Conservation (phyloP, 78 protist species). For the Dictyostelium capitatum region DNA sequence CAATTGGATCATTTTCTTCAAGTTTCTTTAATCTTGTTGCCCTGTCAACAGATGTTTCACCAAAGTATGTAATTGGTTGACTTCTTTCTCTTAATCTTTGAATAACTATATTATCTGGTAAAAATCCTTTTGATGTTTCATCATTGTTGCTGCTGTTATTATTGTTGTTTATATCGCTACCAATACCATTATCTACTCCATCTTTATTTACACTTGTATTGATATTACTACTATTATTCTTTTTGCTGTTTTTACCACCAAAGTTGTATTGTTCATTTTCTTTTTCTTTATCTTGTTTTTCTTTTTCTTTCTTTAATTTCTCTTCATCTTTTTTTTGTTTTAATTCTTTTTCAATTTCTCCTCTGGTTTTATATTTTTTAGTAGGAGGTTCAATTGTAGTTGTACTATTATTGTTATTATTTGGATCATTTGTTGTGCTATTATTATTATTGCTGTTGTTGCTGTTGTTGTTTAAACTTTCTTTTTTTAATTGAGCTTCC, state of each 20-base stretch:
- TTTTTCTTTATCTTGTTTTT: slow-evolving; percentile 1
- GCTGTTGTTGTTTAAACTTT: background rate
- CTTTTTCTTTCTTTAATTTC: slow-evolving; percentile 24
- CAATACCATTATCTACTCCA: background rate
- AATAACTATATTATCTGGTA: slow-evolving; percentile 52
- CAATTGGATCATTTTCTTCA: slow-evolving; percentile 82
- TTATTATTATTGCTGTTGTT: background rate
- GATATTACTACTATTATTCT: background rate
- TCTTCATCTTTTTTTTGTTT: slow-evolving; percentile 68
- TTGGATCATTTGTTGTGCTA: background rate
- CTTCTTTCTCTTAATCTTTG: slow-evolving; percentile 70
- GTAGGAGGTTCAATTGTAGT: background rate
- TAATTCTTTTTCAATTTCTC: slow-evolving; percentile 77
- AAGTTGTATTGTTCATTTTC: background rate
- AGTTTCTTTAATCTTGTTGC: slow-evolving; percentile 51
- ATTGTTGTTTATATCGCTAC: background rate
- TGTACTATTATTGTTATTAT: background rate
- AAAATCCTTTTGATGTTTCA: slow-evolving; percentile 19
- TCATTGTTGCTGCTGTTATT: background rate
- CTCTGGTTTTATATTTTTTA: slow-evolving; percentile 77
- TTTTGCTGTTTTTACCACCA: background rate
- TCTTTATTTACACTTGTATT: background rate
- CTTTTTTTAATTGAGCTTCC: background rate
- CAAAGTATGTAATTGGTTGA: slow-evolving; percentile 83
- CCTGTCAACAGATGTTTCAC: slow-evolving; percentile 51